Evolutionary conservation across 805 yeast genomes (phyloP).

Genomic region (Cyberlindnera suaveolens): DNA sequence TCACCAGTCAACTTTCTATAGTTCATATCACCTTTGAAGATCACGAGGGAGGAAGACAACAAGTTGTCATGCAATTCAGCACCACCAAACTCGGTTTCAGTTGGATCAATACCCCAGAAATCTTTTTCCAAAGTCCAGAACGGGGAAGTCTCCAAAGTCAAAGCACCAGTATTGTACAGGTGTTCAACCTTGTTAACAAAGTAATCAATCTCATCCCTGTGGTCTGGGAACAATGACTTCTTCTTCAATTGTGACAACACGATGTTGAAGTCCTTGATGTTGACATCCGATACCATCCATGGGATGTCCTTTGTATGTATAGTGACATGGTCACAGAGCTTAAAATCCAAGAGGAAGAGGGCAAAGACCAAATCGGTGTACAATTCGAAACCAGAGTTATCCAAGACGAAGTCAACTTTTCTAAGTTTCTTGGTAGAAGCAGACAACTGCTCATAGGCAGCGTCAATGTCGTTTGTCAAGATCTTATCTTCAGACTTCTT

Average conservation of each 20-base stretch:
- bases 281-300: conserved; percentile 97
- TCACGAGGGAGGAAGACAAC: conserved; percentile 57
- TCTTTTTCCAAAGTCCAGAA: conserved; percentile 85
- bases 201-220: conserved; percentile 39
- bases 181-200: conserved; percentile 40
- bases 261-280: conserved; percentile 68
- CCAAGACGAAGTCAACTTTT: conserved; percentile 78
- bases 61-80: conserved; percentile 55
- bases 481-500: conserved; percentile 76
- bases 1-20: conserved; percentile 93
- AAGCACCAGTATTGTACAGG: conserved; percentile 39
- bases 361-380: conserved; percentile 75
- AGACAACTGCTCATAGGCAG: conserved; percentile 53
- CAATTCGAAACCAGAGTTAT: conserved; percentile 93
- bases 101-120: conserved; percentile 60
- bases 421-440: conserved; percentile 12
- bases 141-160: conserved; percentile 50
- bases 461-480: conserved; percentile 63
- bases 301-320: conserved; percentile 89
- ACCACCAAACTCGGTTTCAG: conserved; percentile 52
- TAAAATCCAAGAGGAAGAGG: conserved; percentile 62
- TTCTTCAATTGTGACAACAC: conserved; percentile 53
- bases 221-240: conserved; percentile 40
- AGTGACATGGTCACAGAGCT: conserved; percentile 56
- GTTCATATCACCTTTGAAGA: conserved; percentile 94